Evolutionary conservation across 257 asterid species (phyloP), one percentile per base, ranked within the genome.

Genomic region (Solanum phureja): DNA sequence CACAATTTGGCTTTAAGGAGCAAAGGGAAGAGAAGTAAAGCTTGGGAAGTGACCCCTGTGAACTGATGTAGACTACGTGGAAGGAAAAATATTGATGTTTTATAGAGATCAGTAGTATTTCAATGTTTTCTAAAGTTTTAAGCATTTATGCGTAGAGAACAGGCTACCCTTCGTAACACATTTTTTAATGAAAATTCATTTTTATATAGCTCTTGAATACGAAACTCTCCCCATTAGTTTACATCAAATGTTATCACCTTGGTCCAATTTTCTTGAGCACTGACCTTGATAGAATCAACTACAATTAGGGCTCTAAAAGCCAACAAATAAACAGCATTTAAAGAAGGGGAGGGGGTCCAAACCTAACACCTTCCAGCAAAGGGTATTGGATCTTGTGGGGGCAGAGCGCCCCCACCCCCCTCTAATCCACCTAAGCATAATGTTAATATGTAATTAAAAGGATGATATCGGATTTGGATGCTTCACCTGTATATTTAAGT

Each of bases 401-500:
- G 31, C 19, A 35, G 83, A 35, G 7, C 56, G 24, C 33, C 83
- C 19, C 56, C 81, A 16, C 7, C 44, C 46, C 83, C 13, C 33
- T 35, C 35, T 14, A 46, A 52, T 27, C 66, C 16, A 79, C 66
- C 66, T 46, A 79, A 79, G 44, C 85, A 81, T 81, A 46, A 3
- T 7, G 5, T 24, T 52, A 46, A 81, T 49, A 81, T 81, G 69
- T 4, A 81, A 81, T 10, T 18, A 16, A 81, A 46, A 46, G 66
- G 66, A 81, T 49, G 66, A 81, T 81, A 27, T 29, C 3, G 19
- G 68, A 81, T 44, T 16, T 81, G 56, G 68, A 81, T 46, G 68
- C 29, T 94, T 88, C 84, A 95, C 99, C 98, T 97, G 98, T 90
- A 95, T 92, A 87, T 90, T 95, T 87, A 97, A 91, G 94, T 97